Base-by-base conservation (phyloP, 305 asterid species). In the Rubia peregrina region DNA sequence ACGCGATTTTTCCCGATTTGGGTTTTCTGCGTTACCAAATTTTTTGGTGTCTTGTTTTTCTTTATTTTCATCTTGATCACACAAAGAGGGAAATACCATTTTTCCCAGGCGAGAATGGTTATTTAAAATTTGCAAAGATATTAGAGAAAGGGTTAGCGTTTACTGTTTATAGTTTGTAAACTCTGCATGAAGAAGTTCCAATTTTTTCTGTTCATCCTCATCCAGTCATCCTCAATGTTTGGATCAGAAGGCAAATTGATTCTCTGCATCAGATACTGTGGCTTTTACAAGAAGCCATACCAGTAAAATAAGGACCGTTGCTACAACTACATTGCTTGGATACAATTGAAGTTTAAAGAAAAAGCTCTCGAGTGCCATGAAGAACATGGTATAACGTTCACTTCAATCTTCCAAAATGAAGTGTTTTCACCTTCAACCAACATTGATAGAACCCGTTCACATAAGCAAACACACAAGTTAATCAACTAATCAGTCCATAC, bases 291-390 rank as follows among this genome's bases (percentile, higher is more conserved):
- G 65, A 73, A 70, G 78, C 61, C 30, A 51, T 69, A 26, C 9
- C 6, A 42, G 46, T 5, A 42, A 42, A 42, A 9, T n/a, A n/a
- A 42, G 9, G 55, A 49, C 40, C 53, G 36, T 14, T 71, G 21
- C n/a, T 40, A 9, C 30, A 5, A n/a, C 36, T 41, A 66, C 76
- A 65, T 84, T 82, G 85, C 88, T 82, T 84, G 84, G 80, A 84
- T 84, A 76, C 77, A 84, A 84, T 74, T 69, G 72, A 82, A 82
- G 86, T 24, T 65, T 26, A 7, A 38, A 64, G 59, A 10, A 24
- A 24, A 9, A 73, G 62, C 76, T 67, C 76, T 67, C 66, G 7
- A 61, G 73, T 61, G 77, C 26, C 64, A 33, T 59, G 48, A 51
- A 57, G 69, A 71, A 38, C 21, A 77, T 78, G 69, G 64, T 55